Base-by-base conservation (phyloP, 805 yeast genomes). In the Hemisphaericaspora nanyangensis region DNA sequence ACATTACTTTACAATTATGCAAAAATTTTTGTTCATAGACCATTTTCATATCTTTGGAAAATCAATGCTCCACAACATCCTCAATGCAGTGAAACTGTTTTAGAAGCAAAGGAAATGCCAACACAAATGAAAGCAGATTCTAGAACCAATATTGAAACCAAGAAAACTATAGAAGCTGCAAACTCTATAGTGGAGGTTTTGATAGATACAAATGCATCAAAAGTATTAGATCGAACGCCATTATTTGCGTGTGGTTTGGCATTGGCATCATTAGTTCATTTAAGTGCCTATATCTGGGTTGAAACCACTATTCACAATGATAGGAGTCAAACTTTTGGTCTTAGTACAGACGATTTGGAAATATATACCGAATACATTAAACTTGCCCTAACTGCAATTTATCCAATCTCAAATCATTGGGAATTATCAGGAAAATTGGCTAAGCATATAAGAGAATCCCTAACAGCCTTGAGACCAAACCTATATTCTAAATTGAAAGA, bases 161-260 rank as follows among this genome's bases (percentile, higher is more conserved):
- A 77, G 45, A 73, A 73, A 45, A 73, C 79, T 1, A 74, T 75
- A 16, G 78, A 72, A 37, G 74, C 78, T 17, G 80, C 80, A 2
- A 72, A 74, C 29, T 58, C 73, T 15, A 70, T 75, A 17, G 70
- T 73, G 2, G 68, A 63, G 39, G 53, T 71, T 1, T 54, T 75
- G 6, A 61, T 75, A 8, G 78, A 74, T 43, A 71, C 79, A 2
- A 67, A 67, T 42, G 69, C 79, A 0, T 54, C 70, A 1, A 56
- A 63, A 30, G 63, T 75, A 0, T 38, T 60, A 8, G 61, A 65
- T 28, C 56, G 80, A 48, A 74, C 79, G 0, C 80, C 80, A 3
- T 56, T 75, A 38, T 64, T 63, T 50, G 79, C 79, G 0, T 75
- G 80, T 46, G 70, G 78, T 0, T 54, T 75, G 34, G 80, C 80